These are phyloP conservation scores for Aspergillus saccharolyticus DNA, from an alignment of 495 filamentous ascomycete species.

Conservation along the genomic window DNA sequence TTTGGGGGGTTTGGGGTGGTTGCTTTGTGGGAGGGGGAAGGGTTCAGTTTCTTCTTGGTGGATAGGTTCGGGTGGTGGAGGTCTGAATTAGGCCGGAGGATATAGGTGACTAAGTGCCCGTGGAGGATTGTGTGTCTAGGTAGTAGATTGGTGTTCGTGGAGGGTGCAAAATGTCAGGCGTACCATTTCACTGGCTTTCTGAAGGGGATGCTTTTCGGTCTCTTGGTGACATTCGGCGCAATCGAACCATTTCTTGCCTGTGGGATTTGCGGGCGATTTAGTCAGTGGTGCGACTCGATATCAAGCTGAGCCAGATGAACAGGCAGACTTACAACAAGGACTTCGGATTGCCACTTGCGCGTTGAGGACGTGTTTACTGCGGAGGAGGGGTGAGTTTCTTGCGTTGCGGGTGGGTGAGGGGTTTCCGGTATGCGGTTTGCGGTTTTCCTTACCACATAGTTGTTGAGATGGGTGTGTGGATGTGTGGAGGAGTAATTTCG, in stretches of 20 bases:
- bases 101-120: no score
- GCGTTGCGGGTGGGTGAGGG: not conserved
- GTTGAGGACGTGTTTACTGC: slow-evolving; percentile 94
- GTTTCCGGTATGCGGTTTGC: not conserved
- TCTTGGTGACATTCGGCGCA: slow-evolving; percentile 94
- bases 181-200: slow-evolving; percentile 80
- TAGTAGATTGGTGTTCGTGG: no score
- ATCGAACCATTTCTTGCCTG: slow-evolving; percentile 96
- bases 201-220: slow-evolving; percentile 65
- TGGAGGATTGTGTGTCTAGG: no score
- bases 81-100: no score
- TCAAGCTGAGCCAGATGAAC: not conserved
- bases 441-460: slow-evolving; percentile 12
- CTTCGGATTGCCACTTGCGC: slow-evolving; percentile 95
- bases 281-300: not conserved
- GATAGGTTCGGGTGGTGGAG: no score
- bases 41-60: not conserved
- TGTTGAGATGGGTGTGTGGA: not conserved
- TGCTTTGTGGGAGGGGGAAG: not conserved
- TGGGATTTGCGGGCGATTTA: not conserved
- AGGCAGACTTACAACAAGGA: slow-evolving; percentile 70
- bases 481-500: no score
- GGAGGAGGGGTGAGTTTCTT: not conserved
- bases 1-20: not conserved
- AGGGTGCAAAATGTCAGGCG: not conserved